phyloP scores from a whole-genome alignment of 768 basidiomycete genomes.

The Amanita molliuscula region DNA sequence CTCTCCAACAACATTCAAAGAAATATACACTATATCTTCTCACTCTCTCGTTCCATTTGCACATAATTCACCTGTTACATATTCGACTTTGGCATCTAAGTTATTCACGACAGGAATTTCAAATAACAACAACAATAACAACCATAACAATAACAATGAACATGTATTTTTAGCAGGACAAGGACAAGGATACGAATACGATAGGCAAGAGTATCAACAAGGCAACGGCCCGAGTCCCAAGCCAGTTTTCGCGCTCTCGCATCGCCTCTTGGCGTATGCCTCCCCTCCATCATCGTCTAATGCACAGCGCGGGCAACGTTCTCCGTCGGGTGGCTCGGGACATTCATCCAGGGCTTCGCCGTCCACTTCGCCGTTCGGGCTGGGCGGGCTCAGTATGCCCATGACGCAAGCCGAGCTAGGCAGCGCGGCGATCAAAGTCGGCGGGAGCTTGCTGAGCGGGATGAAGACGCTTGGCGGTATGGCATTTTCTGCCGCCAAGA shows the following conservation, averaged over 20 bases:
- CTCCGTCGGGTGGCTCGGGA: not conserved
- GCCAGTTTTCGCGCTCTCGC: slow-evolving; percentile 53
- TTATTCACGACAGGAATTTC: slow-evolving; percentile 8
- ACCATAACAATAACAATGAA: not conserved
- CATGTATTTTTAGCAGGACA: slow-evolving; percentile 4
- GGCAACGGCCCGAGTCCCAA: slow-evolving; percentile 13
- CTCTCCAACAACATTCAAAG: slow-evolving; percentile 41
- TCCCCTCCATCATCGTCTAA: slow-evolving; percentile 11
- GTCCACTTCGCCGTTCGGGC: slow-evolving; percentile 3
- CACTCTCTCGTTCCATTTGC: slow-evolving; percentile 35
- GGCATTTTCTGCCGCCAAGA: slow-evolving; percentile 43
- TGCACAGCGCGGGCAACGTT: slow-evolving; percentile 1
- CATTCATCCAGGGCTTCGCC: slow-evolving; percentile 4
- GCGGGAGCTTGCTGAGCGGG: slow-evolving; percentile 52
- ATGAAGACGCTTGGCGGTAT: slow-evolving; percentile 55
- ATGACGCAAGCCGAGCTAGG: slow-evolving; percentile 21
- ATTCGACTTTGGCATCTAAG: slow-evolving; percentile 11
- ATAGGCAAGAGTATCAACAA: not conserved
- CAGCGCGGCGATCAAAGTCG: slow-evolving; percentile 44
- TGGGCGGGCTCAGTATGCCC: slow-evolving; percentile 5
- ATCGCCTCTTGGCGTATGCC: slow-evolving; percentile 55
- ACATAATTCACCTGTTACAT: slow-evolving; percentile 17
- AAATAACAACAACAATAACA: slow-evolving; percentile 15
- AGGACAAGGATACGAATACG: not conserved
- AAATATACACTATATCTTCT: slow-evolving; percentile 38